Evolutionary conservation across 768 basidiomycete species (phyloP).

Genomic region (Agaricus bisporus): DNA sequence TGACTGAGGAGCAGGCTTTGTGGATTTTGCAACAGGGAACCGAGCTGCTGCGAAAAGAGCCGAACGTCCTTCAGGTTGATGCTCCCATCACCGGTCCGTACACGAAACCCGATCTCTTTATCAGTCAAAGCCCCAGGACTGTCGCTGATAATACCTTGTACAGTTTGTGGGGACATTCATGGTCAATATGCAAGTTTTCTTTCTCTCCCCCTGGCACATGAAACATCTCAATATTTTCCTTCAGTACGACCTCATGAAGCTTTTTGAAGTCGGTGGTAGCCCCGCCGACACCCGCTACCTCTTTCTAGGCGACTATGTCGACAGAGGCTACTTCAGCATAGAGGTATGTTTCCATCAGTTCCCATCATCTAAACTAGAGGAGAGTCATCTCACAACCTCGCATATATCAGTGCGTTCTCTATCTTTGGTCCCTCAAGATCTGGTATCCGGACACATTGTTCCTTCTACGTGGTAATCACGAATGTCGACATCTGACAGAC

Average conservation of each 20-base stretch:
- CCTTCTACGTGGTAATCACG: conserved; percentile 96
- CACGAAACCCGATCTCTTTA: conserved; percentile 6
- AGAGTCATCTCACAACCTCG: conserved; percentile 8
- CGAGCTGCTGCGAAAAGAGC: conserved; percentile 75
- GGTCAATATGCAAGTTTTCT: conserved; percentile 86
- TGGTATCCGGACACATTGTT: conserved; percentile 98
- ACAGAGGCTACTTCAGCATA: conserved; percentile 90
- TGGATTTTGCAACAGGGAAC: conserved; percentile 90
- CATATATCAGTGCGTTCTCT: conserved; percentile 79
- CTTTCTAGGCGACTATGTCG: conserved; percentile 91
- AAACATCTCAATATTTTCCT: conserved; percentile 3
- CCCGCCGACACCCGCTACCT: conserved; percentile 92
- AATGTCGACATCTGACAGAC: conserved; percentile 97
- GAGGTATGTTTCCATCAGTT: conserved; percentile 45
- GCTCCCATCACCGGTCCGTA: conserved; percentile 91
- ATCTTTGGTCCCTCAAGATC: conserved; percentile 97
- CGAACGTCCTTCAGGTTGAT: conserved; percentile 90
- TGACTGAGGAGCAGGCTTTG: conserved; percentile 92
- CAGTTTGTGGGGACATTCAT: conserved; percentile 97
- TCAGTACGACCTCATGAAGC: conserved; percentile 91
- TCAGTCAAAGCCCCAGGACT: not conserved
- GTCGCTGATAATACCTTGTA: conserved; percentile 5
- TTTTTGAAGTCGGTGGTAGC: conserved; percentile 91
- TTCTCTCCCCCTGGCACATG: conserved; percentile 6
- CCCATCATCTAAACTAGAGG: not conserved